Percentiles rank a stretch among this genome's conserved stretches.
Conservation (phyloP, 1,284 basidiomycete genomes). For the Takashimella tepidaria region DNA sequence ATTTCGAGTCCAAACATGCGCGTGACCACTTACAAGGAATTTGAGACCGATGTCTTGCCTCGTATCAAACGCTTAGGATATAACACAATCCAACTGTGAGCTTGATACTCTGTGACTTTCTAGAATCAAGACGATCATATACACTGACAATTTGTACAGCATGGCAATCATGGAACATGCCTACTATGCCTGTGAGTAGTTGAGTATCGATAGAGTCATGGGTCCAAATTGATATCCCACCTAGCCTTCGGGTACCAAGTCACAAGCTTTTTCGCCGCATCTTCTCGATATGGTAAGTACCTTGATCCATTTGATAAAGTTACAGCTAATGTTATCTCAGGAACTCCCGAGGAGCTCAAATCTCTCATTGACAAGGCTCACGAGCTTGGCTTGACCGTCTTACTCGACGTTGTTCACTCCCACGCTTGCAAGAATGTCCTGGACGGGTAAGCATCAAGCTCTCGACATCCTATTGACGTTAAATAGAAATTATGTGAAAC, state of each 20-base stretch:
- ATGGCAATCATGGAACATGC: conserved; percentile 99
- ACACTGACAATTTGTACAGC: conserved; percentile 34
- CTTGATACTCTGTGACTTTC: no score
- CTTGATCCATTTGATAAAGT: not conserved
- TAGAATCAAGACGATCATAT: no score
- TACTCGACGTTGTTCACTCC: conserved; percentile 95
- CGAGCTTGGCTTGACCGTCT: conserved; percentile 82
- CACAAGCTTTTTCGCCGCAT: conserved; percentile 95
- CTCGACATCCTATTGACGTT: conserved; percentile 5
- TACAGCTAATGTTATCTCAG: conserved; percentile 18
- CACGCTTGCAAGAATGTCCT: conserved; percentile 97
- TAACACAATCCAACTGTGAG: conserved; percentile 82
- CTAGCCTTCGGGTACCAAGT: conserved; percentile 95
- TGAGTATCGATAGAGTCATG: no score
- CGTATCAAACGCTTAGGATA: conserved; percentile 89
- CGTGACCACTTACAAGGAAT: conserved; percentile 94
- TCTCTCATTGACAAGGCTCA: conserved; percentile 94
- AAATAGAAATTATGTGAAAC: no score
- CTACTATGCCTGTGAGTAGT: conserved; percentile 92
- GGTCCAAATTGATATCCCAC: no score
- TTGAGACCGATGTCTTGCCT: conserved; percentile 76
- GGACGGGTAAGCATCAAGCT: conserved; percentile 56
- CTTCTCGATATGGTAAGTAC: conserved; percentile 69
- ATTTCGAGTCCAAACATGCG: conserved; percentile 84
- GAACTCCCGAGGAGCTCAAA: conserved; percentile 90